Percentiles rank a stretch among this genome's conserved stretches.
These are phyloP conservation scores for Xanthoparmelia taractica DNA, from an alignment of 495 filamentous ascomycete species.

Conservation along the genomic window DNA sequence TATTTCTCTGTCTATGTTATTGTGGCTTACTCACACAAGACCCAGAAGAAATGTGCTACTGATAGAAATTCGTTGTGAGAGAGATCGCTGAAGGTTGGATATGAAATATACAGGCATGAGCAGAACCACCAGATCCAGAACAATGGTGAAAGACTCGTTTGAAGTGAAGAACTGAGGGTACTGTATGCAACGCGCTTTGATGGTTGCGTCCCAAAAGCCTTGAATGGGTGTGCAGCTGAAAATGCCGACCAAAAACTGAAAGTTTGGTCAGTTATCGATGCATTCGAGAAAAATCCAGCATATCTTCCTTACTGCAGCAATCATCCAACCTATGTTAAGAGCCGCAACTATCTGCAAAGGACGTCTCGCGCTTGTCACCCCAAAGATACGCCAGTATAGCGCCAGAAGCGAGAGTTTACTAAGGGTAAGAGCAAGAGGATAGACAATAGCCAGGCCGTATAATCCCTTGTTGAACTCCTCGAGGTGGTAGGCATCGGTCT, in stretches of 20 bases:
- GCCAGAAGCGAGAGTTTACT: not conserved
- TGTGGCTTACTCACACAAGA: not conserved
- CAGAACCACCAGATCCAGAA: not conserved
- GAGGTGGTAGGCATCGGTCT: not conserved
- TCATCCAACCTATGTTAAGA: not conserved
- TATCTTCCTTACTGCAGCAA: not conserved
- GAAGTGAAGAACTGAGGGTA: not conserved
- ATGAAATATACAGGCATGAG: not conserved
- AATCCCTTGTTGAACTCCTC: conserved; percentile 1
- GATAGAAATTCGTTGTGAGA: not conserved
- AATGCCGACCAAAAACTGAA: not conserved
- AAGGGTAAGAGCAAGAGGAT: conserved; percentile 1
- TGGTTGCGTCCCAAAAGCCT: not conserved
- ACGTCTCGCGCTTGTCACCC: not conserved
- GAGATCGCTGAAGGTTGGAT: not conserved
- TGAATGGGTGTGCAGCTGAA: not conserved
- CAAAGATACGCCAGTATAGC: not conserved
- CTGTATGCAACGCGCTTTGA: not conserved
- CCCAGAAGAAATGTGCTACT: conserved; percentile 2
- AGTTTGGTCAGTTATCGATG: not conserved
- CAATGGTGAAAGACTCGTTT: not conserved
- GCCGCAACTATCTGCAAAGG: not conserved
- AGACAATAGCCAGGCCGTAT: not conserved
- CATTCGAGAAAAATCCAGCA: not conserved
- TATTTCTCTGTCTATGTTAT: not conserved